These are phyloP conservation scores for Blastosporella zonata DNA, from an alignment of 1,284 basidiomycete genomes.

Conservation along the genomic window DNA sequence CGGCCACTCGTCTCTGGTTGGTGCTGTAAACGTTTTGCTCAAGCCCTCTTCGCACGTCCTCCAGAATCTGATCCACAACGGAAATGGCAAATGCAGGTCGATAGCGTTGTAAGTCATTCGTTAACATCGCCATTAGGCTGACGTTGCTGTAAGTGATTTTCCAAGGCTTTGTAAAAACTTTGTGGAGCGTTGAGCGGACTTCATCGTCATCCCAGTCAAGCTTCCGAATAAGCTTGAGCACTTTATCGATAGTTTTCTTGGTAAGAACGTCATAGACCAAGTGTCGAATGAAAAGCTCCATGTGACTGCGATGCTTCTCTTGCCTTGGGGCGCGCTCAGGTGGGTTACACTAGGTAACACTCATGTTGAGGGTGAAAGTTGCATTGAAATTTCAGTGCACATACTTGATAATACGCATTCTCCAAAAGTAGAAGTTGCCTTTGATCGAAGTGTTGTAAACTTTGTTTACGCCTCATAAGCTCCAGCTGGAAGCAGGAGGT, in stretches of 20 bases:
- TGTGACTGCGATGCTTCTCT: constrained; percentile 82
- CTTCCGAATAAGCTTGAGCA: constrained; percentile 88
- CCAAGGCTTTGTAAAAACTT: constrained; percentile 95
- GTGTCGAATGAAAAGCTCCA: constrained; percentile 92
- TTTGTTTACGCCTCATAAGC: constrained; percentile 92
- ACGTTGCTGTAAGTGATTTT: constrained; percentile 93
- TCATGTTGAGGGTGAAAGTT: constrained; percentile 9
- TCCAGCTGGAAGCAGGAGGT: constrained; percentile 62
- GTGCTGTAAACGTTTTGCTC: constrained; percentile 95
- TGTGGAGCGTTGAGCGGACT: constrained; percentile 56
- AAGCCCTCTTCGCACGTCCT: constrained; percentile 87
- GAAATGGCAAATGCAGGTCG: constrained; percentile 86
- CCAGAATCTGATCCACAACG: constrained; percentile 92
- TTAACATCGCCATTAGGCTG: constrained; percentile 88
- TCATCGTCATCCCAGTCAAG: constrained; percentile 89
- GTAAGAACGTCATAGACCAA: constrained; percentile 89
- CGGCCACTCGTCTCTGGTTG: constrained; percentile 91
- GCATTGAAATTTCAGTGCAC: background rate
- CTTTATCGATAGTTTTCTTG: constrained; percentile 91
- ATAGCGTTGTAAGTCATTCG: constrained; percentile 91
- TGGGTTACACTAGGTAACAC: constrained; percentile 81
- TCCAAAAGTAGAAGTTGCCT: constrained; percentile 88
- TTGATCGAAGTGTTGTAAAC: constrained; percentile 88
- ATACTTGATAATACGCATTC: constrained; percentile 96
- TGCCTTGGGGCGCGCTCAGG: constrained; percentile 87